Conservation (phyloP, 2,329 filamentous ascomycete genomes). For the Paraphaeosphaeria minitans region DNA sequence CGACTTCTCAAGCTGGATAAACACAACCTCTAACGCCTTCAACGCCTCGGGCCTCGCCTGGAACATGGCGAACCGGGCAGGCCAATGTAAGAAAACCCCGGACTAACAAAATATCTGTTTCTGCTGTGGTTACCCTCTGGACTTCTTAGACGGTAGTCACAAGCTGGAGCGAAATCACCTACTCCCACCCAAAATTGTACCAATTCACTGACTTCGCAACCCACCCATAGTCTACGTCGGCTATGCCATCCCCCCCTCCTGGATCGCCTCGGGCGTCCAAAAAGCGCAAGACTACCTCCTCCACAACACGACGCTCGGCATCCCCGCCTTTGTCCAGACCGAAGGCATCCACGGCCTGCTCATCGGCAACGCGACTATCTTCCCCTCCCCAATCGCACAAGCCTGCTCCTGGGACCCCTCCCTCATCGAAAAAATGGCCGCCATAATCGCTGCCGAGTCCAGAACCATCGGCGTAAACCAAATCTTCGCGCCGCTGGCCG, state of each 20-base stretch:
- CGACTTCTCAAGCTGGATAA: constrained; percentile 75
- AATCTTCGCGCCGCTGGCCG: constrained; percentile 72
- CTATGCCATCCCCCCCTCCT: constrained; percentile 67
- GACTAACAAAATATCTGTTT: too few species aligned
- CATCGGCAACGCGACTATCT: constrained; percentile 75
- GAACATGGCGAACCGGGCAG: constrained; percentile 69
- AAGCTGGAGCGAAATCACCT: too few species aligned
- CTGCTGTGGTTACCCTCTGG: too few species aligned
- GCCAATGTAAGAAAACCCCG: too few species aligned
- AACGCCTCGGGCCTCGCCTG: constrained; percentile 70
- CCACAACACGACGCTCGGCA: constrained; percentile 68
- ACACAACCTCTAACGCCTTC: constrained; percentile 68
- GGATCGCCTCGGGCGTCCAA: constrained; percentile 67
- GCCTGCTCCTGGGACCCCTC: constrained; percentile 73
- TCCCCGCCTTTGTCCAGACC: constrained; percentile 74
- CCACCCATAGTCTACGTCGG: constrained; percentile 81
- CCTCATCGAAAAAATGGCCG: constrained; percentile 69
- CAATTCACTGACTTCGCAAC: too few species aligned
- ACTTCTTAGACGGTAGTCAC: too few species aligned
- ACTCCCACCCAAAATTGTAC: too few species aligned
- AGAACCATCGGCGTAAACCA: constrained; percentile 73
- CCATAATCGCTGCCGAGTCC: constrained; percentile 68
- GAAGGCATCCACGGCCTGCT: constrained; percentile 77
- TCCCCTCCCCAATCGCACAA: constrained; percentile 76
- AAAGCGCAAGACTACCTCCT: constrained; percentile 71